Base-by-base conservation (phyloP, 208 protist genomes). In the Leishmania tropica region DNA sequence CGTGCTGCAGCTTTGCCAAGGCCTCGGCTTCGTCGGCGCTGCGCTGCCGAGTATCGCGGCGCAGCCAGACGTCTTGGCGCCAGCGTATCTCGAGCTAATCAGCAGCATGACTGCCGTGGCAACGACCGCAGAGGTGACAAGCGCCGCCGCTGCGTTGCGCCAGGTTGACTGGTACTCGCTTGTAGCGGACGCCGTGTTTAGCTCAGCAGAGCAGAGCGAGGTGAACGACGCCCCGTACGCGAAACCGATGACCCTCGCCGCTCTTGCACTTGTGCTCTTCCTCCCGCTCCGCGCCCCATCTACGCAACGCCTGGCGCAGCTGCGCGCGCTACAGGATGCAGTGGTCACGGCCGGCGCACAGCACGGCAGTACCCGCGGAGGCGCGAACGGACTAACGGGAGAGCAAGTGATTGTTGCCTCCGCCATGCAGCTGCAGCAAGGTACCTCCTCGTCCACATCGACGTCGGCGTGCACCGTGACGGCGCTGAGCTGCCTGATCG, bases 401-500 rank as follows among this genome's bases (percentile, higher is more conserved):
- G 84, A 78, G 28, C 68, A 83, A 31, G 53, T 81, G 42, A 68
- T 89, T 40, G 19, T 94, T 11, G 77, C 86, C n/a, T 75, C 78
- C 15, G 86, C 87, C 6, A 79, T 90, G 81, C 76, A 80, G 31
- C 53, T 78, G 28, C 81, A 86, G 79, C 68, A 35, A 37, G 56
- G 58, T 28, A 24, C 53, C n/a, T 13, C 40, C 76, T 65, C 60
- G 13, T 47, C 60, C 45, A n/a, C 37, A 19, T 68, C 56, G 37
- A 68, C 56, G 54, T 65, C 75, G 3, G 7, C 47, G 83, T 80
- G 76, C 67, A 85, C 87, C 24, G 84, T 92, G 24, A 97, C 94
- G 17, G 90, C 90, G 19, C 87, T 96, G 47, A 94, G 84, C 83
- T 78, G 84, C 65, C 62, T 97, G 47, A 87, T 97, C 56, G 94